Percentiles rank a stretch among this genome's conserved stretches.
These are phyloP conservation scores for Jimgerdemannia flammicorona DNA, from an alignment of 192 early-diverging fungal genomes.

Conservation along the genomic window DNA sequence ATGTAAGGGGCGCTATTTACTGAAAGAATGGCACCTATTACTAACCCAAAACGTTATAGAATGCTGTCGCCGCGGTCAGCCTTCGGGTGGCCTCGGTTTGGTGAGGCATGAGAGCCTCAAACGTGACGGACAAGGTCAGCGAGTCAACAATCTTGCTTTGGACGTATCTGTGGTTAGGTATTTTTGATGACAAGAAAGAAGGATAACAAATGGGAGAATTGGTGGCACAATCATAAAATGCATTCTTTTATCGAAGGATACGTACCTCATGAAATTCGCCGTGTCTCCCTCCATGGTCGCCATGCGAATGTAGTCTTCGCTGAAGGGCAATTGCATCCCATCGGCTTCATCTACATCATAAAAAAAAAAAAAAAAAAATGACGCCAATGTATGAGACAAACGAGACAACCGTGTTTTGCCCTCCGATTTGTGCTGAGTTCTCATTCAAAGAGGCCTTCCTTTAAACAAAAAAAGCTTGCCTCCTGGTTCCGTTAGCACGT, in stretches of 20 bases:
- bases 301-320: neutral
- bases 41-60: neutral
- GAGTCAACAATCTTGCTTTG: neutral
- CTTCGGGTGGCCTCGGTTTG: neutral
- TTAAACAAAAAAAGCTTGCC: neutral
- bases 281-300: neutral
- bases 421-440: too few relatives aligned
- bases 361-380: neutral
- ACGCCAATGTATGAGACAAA: too few relatives aligned
- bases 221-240: too few relatives aligned
- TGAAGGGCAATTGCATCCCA: neutral
- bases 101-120: neutral
- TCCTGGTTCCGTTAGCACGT: neutral
- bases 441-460: too few relatives aligned
- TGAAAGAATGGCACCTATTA: neutral
- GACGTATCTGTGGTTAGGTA: neutral
- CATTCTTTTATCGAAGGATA: too few relatives aligned
- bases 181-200: too few relatives aligned
- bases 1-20: neutral
- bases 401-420: too few relatives aligned
- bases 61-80: neutral
- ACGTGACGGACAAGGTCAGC: neutral
- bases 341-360: neutral
- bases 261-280: neutral
- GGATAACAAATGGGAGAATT: too few relatives aligned